Evolutionary conservation across 2,329 filamentous ascomycete species (phyloP), one percentile per base, ranked within the genome.

Genomic region (Hansfordia pulvinata): DNA sequence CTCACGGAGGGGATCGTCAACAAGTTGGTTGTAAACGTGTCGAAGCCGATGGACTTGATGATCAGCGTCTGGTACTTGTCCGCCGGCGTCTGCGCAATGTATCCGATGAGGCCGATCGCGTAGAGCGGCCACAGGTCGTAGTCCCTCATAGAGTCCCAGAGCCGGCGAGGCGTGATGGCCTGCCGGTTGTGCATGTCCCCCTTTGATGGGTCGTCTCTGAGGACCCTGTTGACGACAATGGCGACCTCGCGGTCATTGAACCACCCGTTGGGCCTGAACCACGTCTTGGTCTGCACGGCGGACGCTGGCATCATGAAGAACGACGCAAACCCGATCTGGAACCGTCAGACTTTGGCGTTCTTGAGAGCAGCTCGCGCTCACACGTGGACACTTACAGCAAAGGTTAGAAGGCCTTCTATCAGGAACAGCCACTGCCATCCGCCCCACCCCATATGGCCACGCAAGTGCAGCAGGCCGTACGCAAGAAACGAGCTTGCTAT

Each of bases 151-250:
- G 58, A 53, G n/a, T 58, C 39, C 59, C 60, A 66, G 6, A 69
- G 54, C 7, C 51, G 47, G 6, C 38, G 47, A 0, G 53, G 56
- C 0, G 61, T 68, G 27, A 71, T 55, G 2, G 60, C 57, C 41
- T 69, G 54, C 10, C 66, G 62, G 35, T 71, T 70, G 41, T 70
- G 61, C 62, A 73, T 70, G 34, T 63, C 60, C 21, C 62, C 64
- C 36, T 69, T 69, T 14, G 58, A 57, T 3, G 68, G 68, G 34
- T 72, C 70, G 30, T 76, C 69, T 6, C 70, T 59, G 12, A 58
- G 43, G 5, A 58, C 47, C 3, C 72, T 56, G 35, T 73, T 75
- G 6, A 73, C 68, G 2, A 73, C 55, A 25, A 75, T 74, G 15
- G 52, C 46, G 19, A 66, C 57, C 38, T 73, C 67, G 10, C 61